A percentile compares a stretch with the other conserved stretches of the same genome.
These are phyloP conservation scores for Delphinella strobiligena DNA, from an alignment of 2,329 filamentous ascomycete genomes.

Conservation along the genomic window DNA sequence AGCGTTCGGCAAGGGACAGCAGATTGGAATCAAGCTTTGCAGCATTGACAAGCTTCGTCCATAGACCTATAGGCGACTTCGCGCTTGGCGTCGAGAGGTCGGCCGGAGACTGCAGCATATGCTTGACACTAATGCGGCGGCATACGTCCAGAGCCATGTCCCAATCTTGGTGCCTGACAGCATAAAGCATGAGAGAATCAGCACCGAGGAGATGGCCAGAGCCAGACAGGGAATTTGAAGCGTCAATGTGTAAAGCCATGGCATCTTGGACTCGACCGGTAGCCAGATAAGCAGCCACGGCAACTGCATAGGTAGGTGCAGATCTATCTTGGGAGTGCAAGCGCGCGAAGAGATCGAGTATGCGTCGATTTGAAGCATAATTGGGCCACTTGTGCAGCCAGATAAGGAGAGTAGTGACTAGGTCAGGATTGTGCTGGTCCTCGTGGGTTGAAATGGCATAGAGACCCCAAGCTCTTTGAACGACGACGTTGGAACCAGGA, in stretches of 20 bases:
- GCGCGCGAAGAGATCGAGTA: slow-evolving; percentile 1
- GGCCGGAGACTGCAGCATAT: no score
- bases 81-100: no score
- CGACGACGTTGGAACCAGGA: neutral
- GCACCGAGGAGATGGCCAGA: slow-evolving; percentile 6
- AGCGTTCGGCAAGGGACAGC: no score
- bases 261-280: slow-evolving; percentile 26
- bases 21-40: no score
- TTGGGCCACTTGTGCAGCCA: neutral
- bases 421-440: neutral
- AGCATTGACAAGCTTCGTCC: no score
- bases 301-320: slow-evolving; percentile 31
- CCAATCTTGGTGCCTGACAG: slow-evolving; percentile 19
- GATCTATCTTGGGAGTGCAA: neutral
- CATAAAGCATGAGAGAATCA: slow-evolving; percentile 1
- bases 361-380: no score
- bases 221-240: slow-evolving; percentile 11
- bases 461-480: neutral
- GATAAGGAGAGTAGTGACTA: neutral
- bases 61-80: no score
- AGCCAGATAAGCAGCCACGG: slow-evolving; percentile 32
- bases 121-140: neutral
- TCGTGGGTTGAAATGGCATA: neutral
- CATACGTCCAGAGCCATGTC: slow-evolving; percentile 21
- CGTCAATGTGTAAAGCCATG: slow-evolving; percentile 29